A percentile compares a stretch with the other conserved stretches of the same genome.
These are phyloP conservation scores for Penicillium aurantiogriseum DNA, from an alignment of 2,329 filamentous ascomycete species.

Conservation along the genomic window DNA sequence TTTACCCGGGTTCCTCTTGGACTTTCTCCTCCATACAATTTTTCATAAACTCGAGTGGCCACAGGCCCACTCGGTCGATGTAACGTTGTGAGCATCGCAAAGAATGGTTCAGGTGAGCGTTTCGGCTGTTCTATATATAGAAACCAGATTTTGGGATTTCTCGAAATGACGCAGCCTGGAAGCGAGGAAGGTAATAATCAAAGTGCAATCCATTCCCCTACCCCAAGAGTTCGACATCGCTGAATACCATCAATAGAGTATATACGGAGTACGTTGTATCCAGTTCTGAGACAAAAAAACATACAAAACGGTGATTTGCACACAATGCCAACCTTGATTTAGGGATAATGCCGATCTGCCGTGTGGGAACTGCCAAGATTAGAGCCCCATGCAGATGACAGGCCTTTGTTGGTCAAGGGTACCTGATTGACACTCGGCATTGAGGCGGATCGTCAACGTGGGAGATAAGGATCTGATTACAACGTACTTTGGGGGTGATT, in stretches of 20 bases:
- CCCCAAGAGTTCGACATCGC: neutral
- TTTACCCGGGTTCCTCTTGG: neutral
- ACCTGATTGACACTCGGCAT: slow-evolving; percentile 18
- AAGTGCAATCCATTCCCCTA: neutral
- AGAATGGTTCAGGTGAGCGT: slow-evolving; percentile 10
- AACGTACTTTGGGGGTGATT: neutral
- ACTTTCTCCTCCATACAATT: neutral
- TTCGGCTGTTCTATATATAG: slow-evolving; percentile 16
- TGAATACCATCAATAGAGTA: neutral
- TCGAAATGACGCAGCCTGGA: neutral
- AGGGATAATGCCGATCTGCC: slow-evolving; percentile 40
- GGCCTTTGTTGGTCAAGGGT: slow-evolving; percentile 17
- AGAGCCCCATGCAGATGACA: slow-evolving; percentile 38
- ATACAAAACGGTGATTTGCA: slow-evolving; percentile 20
- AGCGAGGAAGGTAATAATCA: neutral
- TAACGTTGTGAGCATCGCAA: neutral
- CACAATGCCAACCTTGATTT: slow-evolving; percentile 20
- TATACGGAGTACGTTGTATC: neutral
- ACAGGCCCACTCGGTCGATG: neutral
- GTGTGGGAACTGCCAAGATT: slow-evolving; percentile 37
- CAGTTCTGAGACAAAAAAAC: neutral
- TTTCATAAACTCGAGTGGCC: neutral
- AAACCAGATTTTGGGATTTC: neutral
- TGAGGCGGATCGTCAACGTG: slow-evolving; percentile 13
- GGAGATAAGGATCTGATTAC: slow-evolving; percentile 10